phyloP scores from a whole-genome alignment of 208 protist species.

The Trypanosoma boissoni region DNA sequence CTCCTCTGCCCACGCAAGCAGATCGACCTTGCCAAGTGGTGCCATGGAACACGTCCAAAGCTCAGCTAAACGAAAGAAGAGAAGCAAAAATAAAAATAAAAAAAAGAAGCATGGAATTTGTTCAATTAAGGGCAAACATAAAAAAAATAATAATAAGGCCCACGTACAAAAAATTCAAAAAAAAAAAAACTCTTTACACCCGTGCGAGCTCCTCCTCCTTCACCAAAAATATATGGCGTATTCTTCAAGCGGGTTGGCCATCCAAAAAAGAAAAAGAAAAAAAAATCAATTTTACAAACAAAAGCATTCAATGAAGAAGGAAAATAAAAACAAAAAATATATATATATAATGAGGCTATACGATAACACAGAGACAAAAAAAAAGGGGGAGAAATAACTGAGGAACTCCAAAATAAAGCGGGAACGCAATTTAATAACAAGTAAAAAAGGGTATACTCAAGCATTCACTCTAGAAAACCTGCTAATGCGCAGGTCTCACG shows the following conservation, averaged over 20 bases:
- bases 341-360: no score
- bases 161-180: slow-evolving; percentile 28
- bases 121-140: not conserved
- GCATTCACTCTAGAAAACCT: no score
- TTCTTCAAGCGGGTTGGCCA: no score
- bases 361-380: no score
- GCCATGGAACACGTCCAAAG: slow-evolving; percentile 1
- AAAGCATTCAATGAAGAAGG: slow-evolving; percentile 2
- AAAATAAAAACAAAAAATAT: not conserved
- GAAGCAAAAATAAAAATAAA: slow-evolving; percentile 8
- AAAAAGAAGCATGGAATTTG: slow-evolving; percentile 10
- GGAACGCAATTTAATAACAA: no score
- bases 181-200: no score
- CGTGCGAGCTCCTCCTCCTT: no score
- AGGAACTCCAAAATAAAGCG: no score
- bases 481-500: no score
- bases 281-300: slow-evolving; percentile 20
- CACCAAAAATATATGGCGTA: no score
- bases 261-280: slow-evolving; percentile 26
- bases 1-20: slow-evolving; percentile 48
- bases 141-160: slow-evolving; percentile 1
- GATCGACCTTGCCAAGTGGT: slow-evolving; percentile 41
- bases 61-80: not conserved
- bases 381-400: no score
- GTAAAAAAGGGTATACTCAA: no score